Evolutionary conservation across 2,329 filamentous ascomycete species (phyloP).

Genomic region (Lasiodiplodia sp.): DNA sequence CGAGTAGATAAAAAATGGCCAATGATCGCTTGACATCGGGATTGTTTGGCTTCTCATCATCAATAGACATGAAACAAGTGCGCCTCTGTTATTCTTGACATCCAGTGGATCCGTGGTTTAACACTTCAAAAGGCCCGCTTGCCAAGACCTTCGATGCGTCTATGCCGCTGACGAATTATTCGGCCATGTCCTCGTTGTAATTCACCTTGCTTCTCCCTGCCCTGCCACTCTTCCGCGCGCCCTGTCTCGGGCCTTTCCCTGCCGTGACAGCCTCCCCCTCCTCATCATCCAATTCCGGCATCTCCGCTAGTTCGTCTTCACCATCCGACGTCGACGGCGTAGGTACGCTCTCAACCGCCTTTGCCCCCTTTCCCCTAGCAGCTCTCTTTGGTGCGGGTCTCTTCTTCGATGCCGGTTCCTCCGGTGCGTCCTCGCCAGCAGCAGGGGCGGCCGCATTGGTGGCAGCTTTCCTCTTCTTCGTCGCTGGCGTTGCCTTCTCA

Average conservation of each 20-base stretch:
- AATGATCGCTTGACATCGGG: no score
- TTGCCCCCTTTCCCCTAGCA: slow-evolving; percentile 27
- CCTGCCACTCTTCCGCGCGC: slow-evolving; percentile 32
- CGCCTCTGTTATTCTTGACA: no score
- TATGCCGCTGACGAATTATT: slow-evolving; percentile 11
- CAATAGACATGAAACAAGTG: no score
- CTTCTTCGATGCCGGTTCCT: slow-evolving; percentile 33
- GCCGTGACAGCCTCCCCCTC: slow-evolving; percentile 31
- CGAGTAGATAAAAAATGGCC: no score
- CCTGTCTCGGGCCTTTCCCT: not conserved
- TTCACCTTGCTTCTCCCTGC: slow-evolving; percentile 36
- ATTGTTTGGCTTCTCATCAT: no score
- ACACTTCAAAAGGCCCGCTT: not conserved
- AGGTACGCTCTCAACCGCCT: slow-evolving; percentile 46
- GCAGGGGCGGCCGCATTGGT: slow-evolving; percentile 27
- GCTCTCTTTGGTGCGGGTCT: slow-evolving; percentile 45
- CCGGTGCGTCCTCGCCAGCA: not conserved
- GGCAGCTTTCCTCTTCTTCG: slow-evolving; percentile 44
- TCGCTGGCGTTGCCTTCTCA: slow-evolving; percentile 42
- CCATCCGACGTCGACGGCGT: slow-evolving; percentile 47
- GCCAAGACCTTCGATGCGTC: not conserved
- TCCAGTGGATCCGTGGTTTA: not conserved
- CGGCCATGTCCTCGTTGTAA: slow-evolving; percentile 46
- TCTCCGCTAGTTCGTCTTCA: slow-evolving; percentile 35
- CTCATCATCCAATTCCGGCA: slow-evolving; percentile 51